Conservation (phyloP, 495 filamentous ascomycete species). For the Penicillium fimorum region DNA sequence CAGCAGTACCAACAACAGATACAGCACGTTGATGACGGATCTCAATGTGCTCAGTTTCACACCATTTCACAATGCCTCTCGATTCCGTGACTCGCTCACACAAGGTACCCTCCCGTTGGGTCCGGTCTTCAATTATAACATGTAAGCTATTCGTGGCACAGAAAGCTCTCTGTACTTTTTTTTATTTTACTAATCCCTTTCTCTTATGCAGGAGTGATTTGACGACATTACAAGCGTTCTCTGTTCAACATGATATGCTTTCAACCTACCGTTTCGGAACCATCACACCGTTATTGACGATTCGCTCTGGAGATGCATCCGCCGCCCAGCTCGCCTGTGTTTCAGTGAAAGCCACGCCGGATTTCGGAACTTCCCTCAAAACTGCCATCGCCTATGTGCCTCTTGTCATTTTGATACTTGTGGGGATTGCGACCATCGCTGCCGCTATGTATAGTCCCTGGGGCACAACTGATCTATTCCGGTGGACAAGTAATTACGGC, state of each 20-base stretch:
- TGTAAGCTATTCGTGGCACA: constrained; percentile 42
- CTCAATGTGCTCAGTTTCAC: constrained; percentile 73
- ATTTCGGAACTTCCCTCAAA: constrained; percentile 62
- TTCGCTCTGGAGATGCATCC: constrained; percentile 68
- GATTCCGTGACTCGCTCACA: constrained; percentile 62
- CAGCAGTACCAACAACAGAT: constrained; percentile 51
- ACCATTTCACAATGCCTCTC: constrained; percentile 51
- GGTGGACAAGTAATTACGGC: constrained; percentile 95
- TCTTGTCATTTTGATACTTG: constrained; percentile 70
- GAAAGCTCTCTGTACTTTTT: background rate
- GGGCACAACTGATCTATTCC: constrained; percentile 85
- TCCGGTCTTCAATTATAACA: constrained; percentile 63
- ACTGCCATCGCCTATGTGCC: constrained; percentile 76
- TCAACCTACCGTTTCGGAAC: constrained; percentile 84
- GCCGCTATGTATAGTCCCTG: constrained; percentile 90
- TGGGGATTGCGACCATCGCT: constrained; percentile 75
- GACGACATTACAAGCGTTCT: constrained; percentile 64
- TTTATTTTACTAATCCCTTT: background rate
- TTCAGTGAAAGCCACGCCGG: constrained; percentile 75
- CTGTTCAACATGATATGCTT: constrained; percentile 70
- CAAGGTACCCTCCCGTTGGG: constrained; percentile 71
- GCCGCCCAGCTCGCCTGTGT: constrained; percentile 74
- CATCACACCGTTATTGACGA: constrained; percentile 63
- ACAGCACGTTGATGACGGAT: constrained; percentile 66
- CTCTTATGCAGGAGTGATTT: constrained; percentile 45